A percentile compares a stretch with the other conserved stretches of the same genome.
Evolutionary conservation across 2,329 filamentous ascomycete species (phyloP).

Genomic region (Periconia sp.): DNA sequence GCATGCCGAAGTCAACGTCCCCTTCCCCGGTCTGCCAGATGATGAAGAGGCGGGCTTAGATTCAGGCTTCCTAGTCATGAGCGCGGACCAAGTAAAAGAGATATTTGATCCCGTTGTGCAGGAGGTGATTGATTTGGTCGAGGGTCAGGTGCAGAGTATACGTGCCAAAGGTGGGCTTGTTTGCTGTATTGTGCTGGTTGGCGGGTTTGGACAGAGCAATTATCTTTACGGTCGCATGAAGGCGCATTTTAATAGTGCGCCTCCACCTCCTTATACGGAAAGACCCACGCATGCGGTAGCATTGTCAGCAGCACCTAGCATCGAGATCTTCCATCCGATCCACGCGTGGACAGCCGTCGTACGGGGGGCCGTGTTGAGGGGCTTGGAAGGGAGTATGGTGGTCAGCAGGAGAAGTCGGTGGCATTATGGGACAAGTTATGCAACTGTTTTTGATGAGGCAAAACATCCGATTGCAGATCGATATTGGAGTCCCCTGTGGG

Average conservation of each 20-base stretch:
- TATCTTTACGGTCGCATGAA: conserved; percentile 75
- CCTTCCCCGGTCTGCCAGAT: conserved; percentile 77
- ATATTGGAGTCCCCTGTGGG: conserved; percentile 82
- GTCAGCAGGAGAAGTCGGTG: conserved; percentile 75
- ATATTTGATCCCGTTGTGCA: conserved; percentile 79
- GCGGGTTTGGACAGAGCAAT: conserved; percentile 80
- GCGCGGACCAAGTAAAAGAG: conserved; percentile 70
- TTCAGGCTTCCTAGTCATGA: conserved; percentile 77
- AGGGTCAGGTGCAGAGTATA: conserved; percentile 53
- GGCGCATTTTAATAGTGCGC: conserved; percentile 65
- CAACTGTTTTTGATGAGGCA: conserved; percentile 78
- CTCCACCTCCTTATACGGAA: conserved; percentile 67
- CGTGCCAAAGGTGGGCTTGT: conserved; percentile 47
- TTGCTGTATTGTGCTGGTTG: conserved; percentile 77
- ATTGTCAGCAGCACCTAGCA: conserved; percentile 60
- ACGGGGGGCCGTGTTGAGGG: conserved; percentile 75
- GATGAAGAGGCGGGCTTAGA: conserved; percentile 77
- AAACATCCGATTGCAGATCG: conserved; percentile 75
- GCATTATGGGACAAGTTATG: conserved; percentile 82
- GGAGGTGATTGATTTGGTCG: conserved; percentile 49
- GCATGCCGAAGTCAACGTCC: conserved; percentile 77
- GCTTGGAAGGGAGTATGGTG: conserved; percentile 80
- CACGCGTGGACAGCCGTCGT: conserved; percentile 85
- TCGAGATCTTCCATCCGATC: conserved; percentile 82
- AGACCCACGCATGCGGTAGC: conserved; percentile 69